phyloP scores from a whole-genome alignment of 805 yeast species.

The Kluyveromyces lactis region DNA sequence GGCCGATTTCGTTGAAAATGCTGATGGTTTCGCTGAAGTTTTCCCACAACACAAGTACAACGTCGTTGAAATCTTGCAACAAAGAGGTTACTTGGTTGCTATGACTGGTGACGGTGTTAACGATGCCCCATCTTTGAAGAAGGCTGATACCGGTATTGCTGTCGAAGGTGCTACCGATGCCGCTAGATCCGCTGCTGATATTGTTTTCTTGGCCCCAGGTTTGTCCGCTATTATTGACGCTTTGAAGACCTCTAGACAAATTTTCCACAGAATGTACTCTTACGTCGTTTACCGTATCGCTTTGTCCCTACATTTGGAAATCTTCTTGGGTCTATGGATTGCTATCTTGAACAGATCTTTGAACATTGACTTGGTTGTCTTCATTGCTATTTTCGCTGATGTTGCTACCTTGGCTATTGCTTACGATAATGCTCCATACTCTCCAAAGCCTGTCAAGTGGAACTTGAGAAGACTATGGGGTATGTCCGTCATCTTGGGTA shows the following conservation, averaged over 20 bases:
- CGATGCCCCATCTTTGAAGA: conserved; percentile 96
- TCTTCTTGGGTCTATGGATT: conserved; percentile 94
- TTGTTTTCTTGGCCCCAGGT: conserved; percentile 94
- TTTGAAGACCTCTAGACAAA: conserved; percentile 89
- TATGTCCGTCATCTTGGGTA: conserved; percentile 84
- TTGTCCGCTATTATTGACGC: conserved; percentile 91
- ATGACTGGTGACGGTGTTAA: conserved; percentile 99
- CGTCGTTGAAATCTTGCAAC: conserved; percentile 91
- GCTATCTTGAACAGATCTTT: conserved; percentile 82
- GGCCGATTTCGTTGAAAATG: conserved; percentile 95
- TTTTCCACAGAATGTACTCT: conserved; percentile 98
- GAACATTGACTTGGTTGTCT: conserved; percentile 85
- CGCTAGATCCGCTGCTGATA: conserved; percentile 95
- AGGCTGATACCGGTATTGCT: conserved; percentile 95
- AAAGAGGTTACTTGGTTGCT: conserved; percentile 95
- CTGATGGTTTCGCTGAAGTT: conserved; percentile 97
- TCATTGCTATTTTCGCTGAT: conserved; percentile 96
- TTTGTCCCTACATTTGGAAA: conserved; percentile 86
- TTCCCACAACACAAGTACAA: conserved; percentile 97
- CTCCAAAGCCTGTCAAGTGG: conserved; percentile 92
- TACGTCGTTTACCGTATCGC: conserved; percentile 98
- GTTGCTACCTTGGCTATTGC: conserved; percentile 97
- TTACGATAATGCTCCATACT: conserved; percentile 94
- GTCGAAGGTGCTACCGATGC: conserved; percentile 98
- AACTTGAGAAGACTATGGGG: conserved; percentile 96